These are phyloP conservation scores for Zopfochytrium polystomum DNA, from an alignment of 371 early-diverging fungal genomes.

Conservation along the genomic window DNA sequence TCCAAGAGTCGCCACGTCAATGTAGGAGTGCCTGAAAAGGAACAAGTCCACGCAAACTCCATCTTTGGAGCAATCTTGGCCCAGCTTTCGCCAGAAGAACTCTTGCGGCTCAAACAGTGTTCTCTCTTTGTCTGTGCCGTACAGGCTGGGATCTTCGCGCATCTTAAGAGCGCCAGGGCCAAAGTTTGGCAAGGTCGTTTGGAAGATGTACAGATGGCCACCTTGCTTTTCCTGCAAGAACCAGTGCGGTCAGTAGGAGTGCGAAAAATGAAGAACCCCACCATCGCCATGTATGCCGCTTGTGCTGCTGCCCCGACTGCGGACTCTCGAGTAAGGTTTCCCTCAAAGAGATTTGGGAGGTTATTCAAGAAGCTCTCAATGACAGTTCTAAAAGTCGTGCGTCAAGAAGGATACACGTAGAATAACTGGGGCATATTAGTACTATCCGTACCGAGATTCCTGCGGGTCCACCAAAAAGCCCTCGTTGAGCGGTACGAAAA, in stretches of 20 bases:
- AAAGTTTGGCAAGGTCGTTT: slow-evolving; percentile 74
- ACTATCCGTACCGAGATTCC: slow-evolving; percentile 53
- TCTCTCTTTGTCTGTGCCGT: slow-evolving; percentile 88
- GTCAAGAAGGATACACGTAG: slow-evolving; percentile 8
- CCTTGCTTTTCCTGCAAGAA: slow-evolving; percentile 62
- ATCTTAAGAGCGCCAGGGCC: slow-evolving; percentile 84
- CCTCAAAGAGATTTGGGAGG: slow-evolving; percentile 78
- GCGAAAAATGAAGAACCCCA: slow-evolving; percentile 26
- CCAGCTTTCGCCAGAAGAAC: slow-evolving; percentile 77
- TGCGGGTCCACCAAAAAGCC: slow-evolving; percentile 84
- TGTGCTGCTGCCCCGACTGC: slow-evolving; percentile 83
- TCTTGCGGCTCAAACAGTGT: slow-evolving; percentile 81
- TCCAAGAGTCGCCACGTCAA: slow-evolving; percentile 85
- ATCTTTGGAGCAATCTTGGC: slow-evolving; percentile 66
- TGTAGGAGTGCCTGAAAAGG: slow-evolving; percentile 79
- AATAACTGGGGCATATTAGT: slow-evolving; percentile 6
- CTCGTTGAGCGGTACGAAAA: slow-evolving; percentile 87
- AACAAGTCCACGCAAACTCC: slow-evolving; percentile 87
- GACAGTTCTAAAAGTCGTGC: slow-evolving; percentile 49
- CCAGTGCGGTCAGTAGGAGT: neutral
- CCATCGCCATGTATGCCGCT: slow-evolving; percentile 72
- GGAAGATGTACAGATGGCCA: slow-evolving; percentile 82
- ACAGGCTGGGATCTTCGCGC: slow-evolving; percentile 82
- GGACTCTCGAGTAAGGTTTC: slow-evolving; percentile 66
- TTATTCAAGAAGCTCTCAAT: slow-evolving; percentile 79